Evolutionary conservation across 441 rosid genomes (phyloP), one percentile per base, ranked within the genome.

Genomic region (Erodium trifolium): DNA sequence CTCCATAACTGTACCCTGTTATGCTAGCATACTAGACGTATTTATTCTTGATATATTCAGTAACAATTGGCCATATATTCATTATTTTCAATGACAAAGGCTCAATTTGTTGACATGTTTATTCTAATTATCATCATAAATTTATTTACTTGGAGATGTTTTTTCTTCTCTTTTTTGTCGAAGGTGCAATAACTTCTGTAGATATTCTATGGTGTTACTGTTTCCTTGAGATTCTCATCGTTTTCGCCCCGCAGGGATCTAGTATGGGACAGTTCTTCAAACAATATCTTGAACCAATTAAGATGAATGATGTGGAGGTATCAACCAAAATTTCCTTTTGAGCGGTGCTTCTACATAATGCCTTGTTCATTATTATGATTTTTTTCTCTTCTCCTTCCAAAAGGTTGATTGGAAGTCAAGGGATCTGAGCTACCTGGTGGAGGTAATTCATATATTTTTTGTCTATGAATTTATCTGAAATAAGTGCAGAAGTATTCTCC

Each of bases 201-300:
- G 60, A 53, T 23, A 23, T 23, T 53, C 60, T 17, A 6, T 53
- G 11, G 23, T 14, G 60, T 18, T 18, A 16, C 14, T 53, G 8
- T 2, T 53, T 53, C 11, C 17, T 53, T 14, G 60, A 16, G 19
- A 4, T 9, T 16, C 6, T 53, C 16, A 16, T 53, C 14, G 60
- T n/a, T 67, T 2, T 67, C 63, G 73, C 75, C 68, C 69, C 75
- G 68, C 84, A 94, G 99, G 99, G 97, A 77, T 91, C 99, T 75
- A 94, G 99, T 78, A 67, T 94, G 86, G 99, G 97, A 68, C 97
- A 88, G 82, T 94, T 91, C 79, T 94, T 82, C 85, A 82, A 75
- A 67, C 86, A 87, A 70, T 94, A 89, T 78, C 96, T 94, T 64
- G 88, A 81, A 71, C 96, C 97, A 59, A 90, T 94, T 67, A 94